Evolutionary conservation across 1,284 basidiomycete species (phyloP).

Genomic region (Sanghuangporus baumii): DNA sequence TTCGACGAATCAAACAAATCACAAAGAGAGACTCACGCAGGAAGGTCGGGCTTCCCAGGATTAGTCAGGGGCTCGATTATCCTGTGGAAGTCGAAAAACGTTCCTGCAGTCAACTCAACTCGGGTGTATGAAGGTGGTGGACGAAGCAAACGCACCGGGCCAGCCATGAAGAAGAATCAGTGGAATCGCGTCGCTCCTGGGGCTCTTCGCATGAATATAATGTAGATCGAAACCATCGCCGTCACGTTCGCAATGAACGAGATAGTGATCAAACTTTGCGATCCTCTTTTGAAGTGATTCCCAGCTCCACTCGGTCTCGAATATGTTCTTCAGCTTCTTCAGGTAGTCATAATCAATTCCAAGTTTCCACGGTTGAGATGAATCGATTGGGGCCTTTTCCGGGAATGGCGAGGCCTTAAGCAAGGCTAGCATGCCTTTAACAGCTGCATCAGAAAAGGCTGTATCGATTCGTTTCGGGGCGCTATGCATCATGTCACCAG

Average conservation of each 20-base stretch:
- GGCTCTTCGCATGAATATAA: slow-evolving; percentile 21
- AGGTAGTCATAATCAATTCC: slow-evolving; percentile 19
- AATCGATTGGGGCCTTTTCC: slow-evolving; percentile 14
- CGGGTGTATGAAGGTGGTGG: too few species aligned
- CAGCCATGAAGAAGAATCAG: slow-evolving; percentile 24
- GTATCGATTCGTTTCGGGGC: not conserved
- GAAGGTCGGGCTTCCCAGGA: slow-evolving; percentile 18
- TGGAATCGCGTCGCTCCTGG: slow-evolving; percentile 21
- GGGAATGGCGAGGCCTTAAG: slow-evolving; percentile 13
- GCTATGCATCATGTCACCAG: not conserved
- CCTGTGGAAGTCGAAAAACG: slow-evolving; percentile 25
- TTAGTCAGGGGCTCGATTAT: slow-evolving; percentile 21
- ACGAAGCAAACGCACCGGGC: slow-evolving; percentile 18
- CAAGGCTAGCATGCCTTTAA: slow-evolving; percentile 11
- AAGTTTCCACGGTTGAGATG: slow-evolving; percentile 11
- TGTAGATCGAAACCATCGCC: slow-evolving; percentile 19
- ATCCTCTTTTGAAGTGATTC: slow-evolving; percentile 14
- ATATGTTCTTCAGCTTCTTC: slow-evolving; percentile 11
- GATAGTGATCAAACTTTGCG: slow-evolving; percentile 16
- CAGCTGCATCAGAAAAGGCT: not conserved
- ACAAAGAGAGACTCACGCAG: slow-evolving; percentile 19
- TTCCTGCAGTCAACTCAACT: slow-evolving; percentile 11
- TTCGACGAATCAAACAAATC: too few species aligned
- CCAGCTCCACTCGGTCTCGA: slow-evolving; percentile 18
- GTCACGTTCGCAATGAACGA: slow-evolving; percentile 17